phyloP scores from a whole-genome alignment of 441 rosid genomes.

The Populus tomentosa region DNA sequence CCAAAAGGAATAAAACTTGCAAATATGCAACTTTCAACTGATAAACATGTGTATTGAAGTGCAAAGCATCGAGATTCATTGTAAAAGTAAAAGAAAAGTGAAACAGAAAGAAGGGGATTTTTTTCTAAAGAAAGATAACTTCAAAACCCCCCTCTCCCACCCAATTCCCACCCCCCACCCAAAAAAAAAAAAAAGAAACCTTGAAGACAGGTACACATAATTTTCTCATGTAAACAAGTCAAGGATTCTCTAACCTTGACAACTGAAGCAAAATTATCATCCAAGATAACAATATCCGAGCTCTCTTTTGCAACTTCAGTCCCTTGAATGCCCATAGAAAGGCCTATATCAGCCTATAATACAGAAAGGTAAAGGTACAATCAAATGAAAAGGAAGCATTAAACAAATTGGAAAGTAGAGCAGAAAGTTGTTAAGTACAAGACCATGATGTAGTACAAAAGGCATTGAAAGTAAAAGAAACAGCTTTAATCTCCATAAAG shows the following conservation, averaged over 20 bases:
- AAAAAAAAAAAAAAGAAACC: no score
- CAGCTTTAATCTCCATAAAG: not conserved
- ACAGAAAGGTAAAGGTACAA: slow-evolving; percentile 20
- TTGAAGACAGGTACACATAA: not conserved
- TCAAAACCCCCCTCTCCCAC: no score
- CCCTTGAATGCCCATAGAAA: slow-evolving; percentile 96
- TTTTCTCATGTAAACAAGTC: not conserved
- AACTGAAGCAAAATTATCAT: slow-evolving; percentile 89
- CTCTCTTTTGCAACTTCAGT: slow-evolving; percentile 99
- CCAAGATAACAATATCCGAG: slow-evolving; percentile 92
- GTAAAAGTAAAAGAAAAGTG: not conserved
- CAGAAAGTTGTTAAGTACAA: not conserved
- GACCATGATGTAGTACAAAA: slow-evolving; percentile 6
- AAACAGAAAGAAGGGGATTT: not conserved
- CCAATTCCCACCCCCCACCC: no score
- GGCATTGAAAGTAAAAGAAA: no score
- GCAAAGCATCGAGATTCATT: not conserved
- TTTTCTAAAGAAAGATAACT: not conserved
- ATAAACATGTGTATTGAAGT: not conserved
- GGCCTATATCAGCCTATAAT: slow-evolving; percentile 94
- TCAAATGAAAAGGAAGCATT: slow-evolving; percentile 19
- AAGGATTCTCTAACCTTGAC: slow-evolving; percentile 65
- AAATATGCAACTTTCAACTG: not conserved
- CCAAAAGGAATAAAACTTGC: not conserved
- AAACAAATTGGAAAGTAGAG: slow-evolving; percentile 2